A percentile compares a stretch with the other conserved stretches of the same genome.
Conservation (phyloP, 345 rosid species). For the Sonneratia caseolaris region DNA sequence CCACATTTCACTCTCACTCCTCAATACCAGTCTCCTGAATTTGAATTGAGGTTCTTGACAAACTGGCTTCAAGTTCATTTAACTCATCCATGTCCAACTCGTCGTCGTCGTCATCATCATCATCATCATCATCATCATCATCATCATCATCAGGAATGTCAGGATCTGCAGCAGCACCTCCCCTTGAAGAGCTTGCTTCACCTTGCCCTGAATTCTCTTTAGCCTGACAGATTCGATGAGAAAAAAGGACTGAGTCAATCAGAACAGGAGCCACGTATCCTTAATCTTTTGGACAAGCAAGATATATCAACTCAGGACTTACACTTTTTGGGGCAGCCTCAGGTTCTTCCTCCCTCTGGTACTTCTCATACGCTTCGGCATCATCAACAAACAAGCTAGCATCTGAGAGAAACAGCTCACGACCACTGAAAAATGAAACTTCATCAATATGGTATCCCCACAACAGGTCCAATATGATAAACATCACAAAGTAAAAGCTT, state of each 20-base stretch:
- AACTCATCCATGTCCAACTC: constrained; percentile 73
- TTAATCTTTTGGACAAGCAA: background rate
- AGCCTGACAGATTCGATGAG: constrained; percentile 15
- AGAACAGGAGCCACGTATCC: background rate
- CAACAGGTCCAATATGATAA: background rate
- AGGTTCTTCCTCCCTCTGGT: constrained; percentile 65
- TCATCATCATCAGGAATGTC: constrained; percentile 18
- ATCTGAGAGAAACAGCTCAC: constrained; percentile 84
- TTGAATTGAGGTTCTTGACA: constrained; percentile 58
- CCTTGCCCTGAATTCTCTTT: constrained; percentile 15
- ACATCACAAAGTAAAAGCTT: background rate
- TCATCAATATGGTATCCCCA: constrained; percentile 8
- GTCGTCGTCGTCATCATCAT: constrained; percentile 27
- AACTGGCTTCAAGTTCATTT: constrained; percentile 76
- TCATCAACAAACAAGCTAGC: constrained; percentile 95
- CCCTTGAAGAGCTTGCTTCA: constrained; percentile 22
- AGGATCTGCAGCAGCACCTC: constrained; percentile 13
- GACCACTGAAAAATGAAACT: constrained; percentile 52
- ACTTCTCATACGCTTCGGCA: constrained; percentile 79
- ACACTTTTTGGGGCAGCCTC: constrained; percentile 30
- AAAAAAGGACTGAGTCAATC: background rate
- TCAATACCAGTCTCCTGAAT: constrained; percentile 33
- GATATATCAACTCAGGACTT: background rate
- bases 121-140: constrained; percentile 42
- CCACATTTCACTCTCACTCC: constrained; percentile 5